A percentile compares a stretch with the other conserved stretches of the same genome.
These are phyloP conservation scores for Cladosporium sphaerospermum DNA, from an alignment of 2,329 filamentous ascomycete genomes.

Conservation along the genomic window DNA sequence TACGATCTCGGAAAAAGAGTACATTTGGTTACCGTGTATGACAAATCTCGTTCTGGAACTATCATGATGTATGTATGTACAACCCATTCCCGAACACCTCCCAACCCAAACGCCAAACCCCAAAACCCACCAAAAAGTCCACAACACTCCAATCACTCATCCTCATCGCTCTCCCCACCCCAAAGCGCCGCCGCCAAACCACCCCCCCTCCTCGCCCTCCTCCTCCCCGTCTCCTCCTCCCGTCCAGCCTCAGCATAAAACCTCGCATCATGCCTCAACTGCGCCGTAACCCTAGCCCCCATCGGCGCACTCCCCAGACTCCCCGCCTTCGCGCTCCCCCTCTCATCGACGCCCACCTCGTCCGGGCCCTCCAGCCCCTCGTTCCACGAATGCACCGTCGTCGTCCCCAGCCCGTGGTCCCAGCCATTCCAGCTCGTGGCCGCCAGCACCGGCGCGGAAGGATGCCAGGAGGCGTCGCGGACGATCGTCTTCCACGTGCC, in stretches of 20 bases:
- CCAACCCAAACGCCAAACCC: too few species aligned
- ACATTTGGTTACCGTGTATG: too few species aligned
- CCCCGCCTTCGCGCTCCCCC: constrained; percentile 27
- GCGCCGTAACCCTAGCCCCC: constrained; percentile 56
- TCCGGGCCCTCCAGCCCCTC: constrained; percentile 47
- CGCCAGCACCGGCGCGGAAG: constrained; percentile 74
- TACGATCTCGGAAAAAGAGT: too few species aligned
- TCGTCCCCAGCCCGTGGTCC: constrained; percentile 66
- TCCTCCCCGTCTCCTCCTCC: constrained; percentile 10
- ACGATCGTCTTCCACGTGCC: constrained; percentile 70
- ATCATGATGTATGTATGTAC: too few species aligned
- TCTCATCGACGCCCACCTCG: constrained; percentile 52
- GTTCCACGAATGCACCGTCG: constrained; percentile 72
- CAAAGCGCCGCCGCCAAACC: constrained; percentile 21
- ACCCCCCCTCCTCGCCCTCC: constrained; percentile 22
- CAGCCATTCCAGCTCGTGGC: constrained; percentile 80
- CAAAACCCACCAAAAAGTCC: neutral
- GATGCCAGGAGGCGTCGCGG: constrained; percentile 86
- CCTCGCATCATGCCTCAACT: constrained; percentile 45
- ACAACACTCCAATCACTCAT: neutral
- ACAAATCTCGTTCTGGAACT: too few species aligned
- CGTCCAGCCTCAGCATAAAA: constrained; percentile 32
- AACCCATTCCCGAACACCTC: too few species aligned
- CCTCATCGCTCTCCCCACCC: constrained; percentile 16
- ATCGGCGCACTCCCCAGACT: constrained; percentile 34